These are phyloP conservation scores for Pyrenochaeta sp. DNA, from an alignment of 2,329 filamentous ascomycete genomes.

Conservation along the genomic window DNA sequence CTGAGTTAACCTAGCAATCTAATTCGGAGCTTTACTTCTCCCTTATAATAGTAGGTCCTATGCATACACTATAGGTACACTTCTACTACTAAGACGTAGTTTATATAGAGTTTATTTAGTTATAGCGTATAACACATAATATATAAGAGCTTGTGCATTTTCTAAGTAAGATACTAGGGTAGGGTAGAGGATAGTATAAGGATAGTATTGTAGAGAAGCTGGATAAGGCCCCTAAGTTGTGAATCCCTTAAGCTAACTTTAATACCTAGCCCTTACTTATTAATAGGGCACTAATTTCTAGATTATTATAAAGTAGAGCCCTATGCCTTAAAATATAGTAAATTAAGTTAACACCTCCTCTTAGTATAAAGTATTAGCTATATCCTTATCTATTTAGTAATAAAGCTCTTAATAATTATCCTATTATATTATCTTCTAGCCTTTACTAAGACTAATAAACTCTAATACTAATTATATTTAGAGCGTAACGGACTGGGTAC, in stretches of 20 bases:
- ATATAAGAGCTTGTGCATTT: not conserved
- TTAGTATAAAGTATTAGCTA: no score
- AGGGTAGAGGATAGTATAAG: not conserved
- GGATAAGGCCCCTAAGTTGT: not conserved
- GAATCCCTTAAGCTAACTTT: not conserved
- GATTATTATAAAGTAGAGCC: no score
- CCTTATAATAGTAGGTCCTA: not conserved
- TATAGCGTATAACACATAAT: not conserved
- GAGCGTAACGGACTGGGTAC: no score
- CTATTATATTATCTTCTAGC: no score
- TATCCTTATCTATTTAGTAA: no score
- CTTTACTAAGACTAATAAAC: no score
- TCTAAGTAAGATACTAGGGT: not conserved
- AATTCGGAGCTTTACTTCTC: not conserved
- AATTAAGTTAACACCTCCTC: no score
- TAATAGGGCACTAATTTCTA: no score
- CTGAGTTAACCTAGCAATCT: not conserved
- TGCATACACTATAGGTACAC: not conserved
- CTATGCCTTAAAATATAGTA: no score
- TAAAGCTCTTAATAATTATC: no score
- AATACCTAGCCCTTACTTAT: no score
- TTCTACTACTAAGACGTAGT: not conserved
- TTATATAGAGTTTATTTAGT: not conserved
- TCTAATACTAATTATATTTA: no score
- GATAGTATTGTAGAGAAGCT: not conserved